Evolutionary conservation across 2,329 filamentous ascomycete species (phyloP).

Genomic region (Juglanconis sp.): DNA sequence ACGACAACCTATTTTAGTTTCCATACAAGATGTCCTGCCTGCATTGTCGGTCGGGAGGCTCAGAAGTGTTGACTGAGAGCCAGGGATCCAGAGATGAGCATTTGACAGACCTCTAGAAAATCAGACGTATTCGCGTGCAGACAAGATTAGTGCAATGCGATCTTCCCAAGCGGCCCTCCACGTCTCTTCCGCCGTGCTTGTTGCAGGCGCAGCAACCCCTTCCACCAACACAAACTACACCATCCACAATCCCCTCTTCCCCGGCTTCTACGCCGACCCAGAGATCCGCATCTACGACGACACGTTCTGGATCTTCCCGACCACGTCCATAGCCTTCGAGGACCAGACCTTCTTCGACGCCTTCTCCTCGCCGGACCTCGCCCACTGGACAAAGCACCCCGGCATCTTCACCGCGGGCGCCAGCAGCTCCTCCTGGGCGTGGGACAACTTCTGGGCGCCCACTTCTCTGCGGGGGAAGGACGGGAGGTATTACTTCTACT

Average conservation of each 20-base stretch:
- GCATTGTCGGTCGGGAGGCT: too few relatives aligned
- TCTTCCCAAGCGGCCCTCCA: too few relatives aligned
- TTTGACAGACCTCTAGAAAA: too few relatives aligned
- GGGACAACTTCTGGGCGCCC: constrained; percentile 44
- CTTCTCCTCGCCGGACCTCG: constrained; percentile 45
- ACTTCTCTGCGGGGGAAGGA: constrained; percentile 36
- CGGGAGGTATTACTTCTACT: constrained; percentile 47
- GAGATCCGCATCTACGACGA: constrained; percentile 43
- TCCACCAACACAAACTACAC: neutral
- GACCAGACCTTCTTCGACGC: constrained; percentile 47
- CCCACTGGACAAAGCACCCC: constrained; percentile 46
- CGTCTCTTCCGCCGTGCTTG: neutral
- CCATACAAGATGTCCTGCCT: too few relatives aligned
- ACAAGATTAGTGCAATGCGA: too few relatives aligned
- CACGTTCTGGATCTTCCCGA: constrained; percentile 47
- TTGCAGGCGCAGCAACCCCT: neutral
- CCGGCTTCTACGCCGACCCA: constrained; percentile 41
- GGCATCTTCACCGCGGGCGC: constrained; percentile 37
- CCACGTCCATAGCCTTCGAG: constrained; percentile 40
- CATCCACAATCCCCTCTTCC: neutral
- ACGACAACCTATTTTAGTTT: too few relatives aligned
- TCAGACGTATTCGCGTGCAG: too few relatives aligned
- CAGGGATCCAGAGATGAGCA: too few relatives aligned
- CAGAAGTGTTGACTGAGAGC: too few relatives aligned
- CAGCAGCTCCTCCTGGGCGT: constrained; percentile 33